Evolutionary conservation across 192 early-diverging fungal species (phyloP).

Genomic region (Entomortierella chlamydospora): DNA sequence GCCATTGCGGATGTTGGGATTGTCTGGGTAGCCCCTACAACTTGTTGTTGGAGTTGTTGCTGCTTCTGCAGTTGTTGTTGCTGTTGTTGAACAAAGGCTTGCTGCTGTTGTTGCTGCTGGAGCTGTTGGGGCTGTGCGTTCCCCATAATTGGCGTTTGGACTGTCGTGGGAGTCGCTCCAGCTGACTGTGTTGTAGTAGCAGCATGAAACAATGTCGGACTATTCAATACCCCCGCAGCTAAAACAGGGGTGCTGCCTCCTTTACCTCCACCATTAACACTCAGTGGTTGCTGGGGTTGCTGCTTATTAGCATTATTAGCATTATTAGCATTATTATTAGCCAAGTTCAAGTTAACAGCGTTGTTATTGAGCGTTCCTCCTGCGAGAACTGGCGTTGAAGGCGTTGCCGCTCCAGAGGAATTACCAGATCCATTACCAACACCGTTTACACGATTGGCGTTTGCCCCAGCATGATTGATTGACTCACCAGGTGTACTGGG

Average conservation of each 20-base stretch:
- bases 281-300: slow-evolving; percentile 21
- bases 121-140: slow-evolving; percentile 54
- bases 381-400: slow-evolving; percentile 42
- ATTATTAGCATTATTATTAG: slow-evolving; percentile 10
- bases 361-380: slow-evolving; percentile 26
- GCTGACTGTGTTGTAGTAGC: slow-evolving; percentile 18
- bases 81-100: slow-evolving; percentile 44
- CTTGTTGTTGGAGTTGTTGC: slow-evolving; percentile 48
- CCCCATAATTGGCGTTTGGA: slow-evolving; percentile 45
- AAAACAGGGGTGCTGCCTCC: slow-evolving; percentile 45
- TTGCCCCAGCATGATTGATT: slow-evolving; percentile 18
- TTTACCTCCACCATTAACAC: slow-evolving; percentile 14
- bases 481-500: slow-evolving; percentile 50
- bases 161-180: slow-evolving; percentile 19
- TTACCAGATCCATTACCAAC: slow-evolving; percentile 41
- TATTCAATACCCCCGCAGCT: slow-evolving; percentile 35
- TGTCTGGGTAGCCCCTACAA: slow-evolving; percentile 10
- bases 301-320: not conserved
- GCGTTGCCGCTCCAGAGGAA: slow-evolving; percentile 47
- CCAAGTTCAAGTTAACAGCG: not conserved
- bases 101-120: slow-evolving; percentile 38
- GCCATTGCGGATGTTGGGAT: slow-evolving; percentile 35
- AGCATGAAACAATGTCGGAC: slow-evolving; percentile 45
- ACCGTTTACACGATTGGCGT: slow-evolving; percentile 13
- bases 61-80: slow-evolving; percentile 41